A percentile compares a stretch with the other conserved stretches of the same genome.
Evolutionary conservation across 805 yeast genomes (phyloP).

Genomic region (Spathaspora hagerdaliae): DNA sequence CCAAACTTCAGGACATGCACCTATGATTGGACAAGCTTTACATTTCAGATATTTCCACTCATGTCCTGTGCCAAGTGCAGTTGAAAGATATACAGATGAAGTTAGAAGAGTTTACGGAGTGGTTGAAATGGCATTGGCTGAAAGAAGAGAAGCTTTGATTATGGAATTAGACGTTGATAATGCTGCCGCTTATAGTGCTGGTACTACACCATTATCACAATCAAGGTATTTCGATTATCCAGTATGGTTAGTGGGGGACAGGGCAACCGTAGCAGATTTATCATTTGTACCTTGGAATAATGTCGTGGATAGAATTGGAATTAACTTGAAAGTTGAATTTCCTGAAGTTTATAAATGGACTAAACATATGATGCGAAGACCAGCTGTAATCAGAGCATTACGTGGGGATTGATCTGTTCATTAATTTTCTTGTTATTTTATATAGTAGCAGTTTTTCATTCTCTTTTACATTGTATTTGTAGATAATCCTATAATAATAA

Average conservation of each 20-base stretch:
- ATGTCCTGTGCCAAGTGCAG: conserved; percentile 80
- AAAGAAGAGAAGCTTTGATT: conserved; percentile 81
- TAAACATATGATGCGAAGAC: conserved; percentile 90
- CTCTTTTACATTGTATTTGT: no score
- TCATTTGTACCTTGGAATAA: conserved; percentile 97
- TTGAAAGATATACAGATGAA: conserved; percentile 87
- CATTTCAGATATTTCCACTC: conserved; percentile 91
- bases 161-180: conserved; percentile 87
- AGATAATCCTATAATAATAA: no score
- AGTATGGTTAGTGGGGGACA: conserved; percentile 90
- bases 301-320: conserved; percentile 89
- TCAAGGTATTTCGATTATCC: conserved; percentile 88
- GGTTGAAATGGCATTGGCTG: conserved; percentile 91
- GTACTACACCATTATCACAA: conserved; percentile 82
- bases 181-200: conserved; percentile 82
- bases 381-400: conserved; percentile 83
- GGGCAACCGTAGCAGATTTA: conserved; percentile 78
- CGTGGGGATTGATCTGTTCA: conserved; percentile 64
- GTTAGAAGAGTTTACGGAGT: conserved; percentile 92
- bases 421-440: no score
- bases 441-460: no score
- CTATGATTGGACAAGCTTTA: conserved; percentile 97
- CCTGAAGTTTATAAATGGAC: conserved; percentile 98
- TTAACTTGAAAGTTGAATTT: conserved; percentile 78
- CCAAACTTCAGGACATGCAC: conserved; percentile 96